Evolutionary conservation across 768 basidiomycete species (phyloP).

Genomic region (Pleurotus salmoneostramineus): DNA sequence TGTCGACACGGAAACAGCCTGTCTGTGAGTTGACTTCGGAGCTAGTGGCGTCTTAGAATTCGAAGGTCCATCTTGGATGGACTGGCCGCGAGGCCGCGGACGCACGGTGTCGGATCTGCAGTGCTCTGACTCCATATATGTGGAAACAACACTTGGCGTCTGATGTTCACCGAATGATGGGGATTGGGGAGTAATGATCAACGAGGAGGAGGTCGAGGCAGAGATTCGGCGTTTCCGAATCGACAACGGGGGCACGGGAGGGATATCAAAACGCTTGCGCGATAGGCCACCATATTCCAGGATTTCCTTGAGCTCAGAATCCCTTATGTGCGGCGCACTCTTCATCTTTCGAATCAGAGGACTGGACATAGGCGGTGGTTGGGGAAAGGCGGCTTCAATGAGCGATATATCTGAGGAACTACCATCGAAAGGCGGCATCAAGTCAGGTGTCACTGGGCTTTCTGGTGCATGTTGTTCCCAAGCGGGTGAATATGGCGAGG

Average conservation of each 20-base stretch:
- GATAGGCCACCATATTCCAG: background rate
- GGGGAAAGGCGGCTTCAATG: constrained; percentile 30
- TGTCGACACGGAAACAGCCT: background rate
- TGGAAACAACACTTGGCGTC: background rate
- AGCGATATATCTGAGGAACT: constrained; percentile 31
- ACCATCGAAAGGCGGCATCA: constrained; percentile 22
- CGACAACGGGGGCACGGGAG: background rate
- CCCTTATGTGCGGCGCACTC: constrained; percentile 32
- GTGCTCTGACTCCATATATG: background rate
- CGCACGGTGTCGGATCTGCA: background rate
- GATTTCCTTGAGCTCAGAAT: constrained; percentile 12
- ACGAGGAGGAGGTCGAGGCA: background rate
- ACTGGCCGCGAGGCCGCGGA: background rate
- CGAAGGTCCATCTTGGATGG: no score
- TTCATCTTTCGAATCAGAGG: constrained; percentile 38
- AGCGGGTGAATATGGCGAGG: background rate
- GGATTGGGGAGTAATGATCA: no score
- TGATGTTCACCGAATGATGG: no score
- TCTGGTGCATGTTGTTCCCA: background rate
- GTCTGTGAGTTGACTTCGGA: background rate
- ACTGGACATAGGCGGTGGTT: constrained; percentile 35
- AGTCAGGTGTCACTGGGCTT: background rate
- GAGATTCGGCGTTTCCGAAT: background rate
- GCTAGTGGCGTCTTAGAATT: no score
- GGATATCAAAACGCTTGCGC: background rate